Evolutionary conservation across 73 alveolate species (phyloP), one percentile per base, ranked within the genome.

Genomic region (Tetrahymena thermophila): DNA sequence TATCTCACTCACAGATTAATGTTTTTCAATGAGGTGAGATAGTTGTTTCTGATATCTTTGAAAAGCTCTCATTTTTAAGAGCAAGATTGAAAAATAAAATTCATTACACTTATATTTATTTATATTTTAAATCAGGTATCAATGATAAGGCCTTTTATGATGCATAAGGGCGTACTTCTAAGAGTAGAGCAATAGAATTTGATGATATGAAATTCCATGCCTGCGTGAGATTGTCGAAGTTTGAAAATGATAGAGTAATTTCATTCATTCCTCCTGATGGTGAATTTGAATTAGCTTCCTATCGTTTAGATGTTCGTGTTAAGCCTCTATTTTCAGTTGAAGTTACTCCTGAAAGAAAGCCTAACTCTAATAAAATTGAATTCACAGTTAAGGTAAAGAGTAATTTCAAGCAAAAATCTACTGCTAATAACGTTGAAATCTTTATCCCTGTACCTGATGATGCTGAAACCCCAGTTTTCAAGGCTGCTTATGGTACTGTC

Each of bases 221-320:
- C 94, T 98, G 99, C 95, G 98, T 97, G 4, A 96, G 98, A 95
- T 93, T 96, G 19, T 84, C 97, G 0, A 95, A 96, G 85, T 99
- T 99, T 94, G 99, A 99, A 96, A 96, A 97, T 42, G 99, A 99
- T 95, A 99, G 99, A 95, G 98, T 99, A 14, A 99, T 99, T 89
- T 96, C 99, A 94, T 99, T 99, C 95, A 98, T 98, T 43, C 99
- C 99, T 85, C 99, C 99, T 31, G 99, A 99, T 96, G 99, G 99
- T 16, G 99, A 97, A 97, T 99, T 98, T 94, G 99, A 98, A 94
- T 98, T 99, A 37, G 98, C 99, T 99, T 96, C 99, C 44, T 99
- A 99, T 95, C 94, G 99, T 96, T 97, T 99, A 43, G 98, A 99
- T 96, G 95, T 97, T 25, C 89, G 97, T 37, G 96, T 94, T 2